A percentile compares a stretch with the other conserved stretches of the same genome.
These are phyloP conservation scores for Ganoderma lucidum DNA, from an alignment of 1,284 basidiomycete genomes.

Conservation along the genomic window DNA sequence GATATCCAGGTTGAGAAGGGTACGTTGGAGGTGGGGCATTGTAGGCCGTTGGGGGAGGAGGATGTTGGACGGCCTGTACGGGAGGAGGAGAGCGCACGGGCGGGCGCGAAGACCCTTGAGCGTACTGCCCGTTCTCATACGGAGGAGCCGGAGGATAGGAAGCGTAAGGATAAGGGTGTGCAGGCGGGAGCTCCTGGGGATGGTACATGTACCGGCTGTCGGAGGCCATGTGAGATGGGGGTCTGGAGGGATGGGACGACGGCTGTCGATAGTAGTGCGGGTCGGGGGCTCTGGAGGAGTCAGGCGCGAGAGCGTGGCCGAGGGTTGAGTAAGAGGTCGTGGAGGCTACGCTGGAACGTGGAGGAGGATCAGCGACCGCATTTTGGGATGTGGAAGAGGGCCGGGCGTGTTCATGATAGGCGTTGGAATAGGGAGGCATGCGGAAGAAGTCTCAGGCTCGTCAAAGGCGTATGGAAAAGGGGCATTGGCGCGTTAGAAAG, in stretches of 20 bases:
- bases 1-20: constrained; percentile 39
- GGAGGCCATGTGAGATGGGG: constrained; percentile 53
- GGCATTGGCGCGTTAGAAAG: constrained; percentile 19
- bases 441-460: constrained; percentile 22
- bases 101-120: constrained; percentile 46
- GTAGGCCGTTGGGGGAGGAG: constrained; percentile 42
- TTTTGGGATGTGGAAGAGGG: constrained; percentile 36
- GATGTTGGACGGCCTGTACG: constrained; percentile 45
- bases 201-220: constrained; percentile 67
- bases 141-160: constrained; percentile 44
- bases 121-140: constrained; percentile 50
- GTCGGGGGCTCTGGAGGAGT: constrained; percentile 33
- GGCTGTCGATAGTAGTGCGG: constrained; percentile 26
- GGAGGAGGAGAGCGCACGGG: constrained; percentile 50
- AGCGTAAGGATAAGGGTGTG: constrained; percentile 55
- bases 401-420: constrained; percentile 39
- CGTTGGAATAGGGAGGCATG: constrained; percentile 39
- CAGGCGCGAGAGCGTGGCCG: constrained; percentile 41
- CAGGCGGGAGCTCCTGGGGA: constrained; percentile 43
- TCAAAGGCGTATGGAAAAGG: constrained; percentile 18
- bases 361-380: constrained; percentile 34
- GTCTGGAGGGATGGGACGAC: constrained; percentile 18
- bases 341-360: constrained; percentile 33
- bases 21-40: constrained; percentile 38
- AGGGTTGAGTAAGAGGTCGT: constrained; percentile 43